Conservation (phyloP, 495 filamentous ascomycete species). For the Penicillium samsonianum region DNA sequence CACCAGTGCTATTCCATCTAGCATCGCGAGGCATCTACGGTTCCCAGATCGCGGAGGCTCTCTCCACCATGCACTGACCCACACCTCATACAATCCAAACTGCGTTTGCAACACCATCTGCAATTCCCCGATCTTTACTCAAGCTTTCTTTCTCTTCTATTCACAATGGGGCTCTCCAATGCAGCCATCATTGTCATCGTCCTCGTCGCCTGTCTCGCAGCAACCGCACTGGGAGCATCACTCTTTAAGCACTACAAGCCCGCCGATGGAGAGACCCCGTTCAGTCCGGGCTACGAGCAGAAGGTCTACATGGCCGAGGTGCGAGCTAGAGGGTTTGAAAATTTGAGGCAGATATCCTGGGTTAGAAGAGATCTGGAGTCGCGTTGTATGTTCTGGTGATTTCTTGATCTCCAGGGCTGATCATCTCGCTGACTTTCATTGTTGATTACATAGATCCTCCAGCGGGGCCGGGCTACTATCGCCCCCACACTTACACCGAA, state of each 20-base stretch:
- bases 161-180: constrained; percentile 34
- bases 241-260: constrained; percentile 38
- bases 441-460: constrained; percentile 19
- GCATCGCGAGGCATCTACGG: not conserved
- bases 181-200: constrained; percentile 47
- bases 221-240: constrained; percentile 38
- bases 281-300: constrained; percentile 33
- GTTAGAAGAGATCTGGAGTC: constrained; percentile 33
- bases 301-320: constrained; percentile 43
- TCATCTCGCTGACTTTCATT: constrained; percentile 4
- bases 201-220: constrained; percentile 40
- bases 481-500: constrained; percentile 12
- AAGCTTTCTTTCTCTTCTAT: not conserved
- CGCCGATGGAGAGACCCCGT: constrained; percentile 17
- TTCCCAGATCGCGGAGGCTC: not conserved
- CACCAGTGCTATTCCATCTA: not conserved
- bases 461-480: constrained; percentile 19
- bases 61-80: constrained; percentile 11
- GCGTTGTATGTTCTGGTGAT: constrained; percentile 29
- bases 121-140: not conserved
- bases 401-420: not conserved
- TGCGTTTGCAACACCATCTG: not conserved
- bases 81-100: not conserved
- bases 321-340: constrained; percentile 34
- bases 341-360: constrained; percentile 31